Evolutionary conservation across 73 alveolate species (phyloP).

Genomic region (Breviolum minutum): DNA sequence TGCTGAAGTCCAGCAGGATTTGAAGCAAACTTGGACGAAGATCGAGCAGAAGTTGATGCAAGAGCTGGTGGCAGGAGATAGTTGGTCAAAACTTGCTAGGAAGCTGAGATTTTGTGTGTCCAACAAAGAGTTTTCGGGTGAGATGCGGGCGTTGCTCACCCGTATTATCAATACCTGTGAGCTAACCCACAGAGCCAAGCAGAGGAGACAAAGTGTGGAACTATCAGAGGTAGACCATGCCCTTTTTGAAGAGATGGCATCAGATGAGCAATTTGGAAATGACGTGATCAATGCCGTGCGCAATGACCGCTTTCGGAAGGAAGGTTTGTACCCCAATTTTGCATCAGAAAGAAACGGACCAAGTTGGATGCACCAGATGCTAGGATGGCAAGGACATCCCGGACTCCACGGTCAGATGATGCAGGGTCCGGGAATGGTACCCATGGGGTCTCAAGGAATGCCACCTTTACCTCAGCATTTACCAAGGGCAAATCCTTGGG

Average conservation of each 20-base stretch:
- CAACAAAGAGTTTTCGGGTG: not conserved
- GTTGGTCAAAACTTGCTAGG: conserved; percentile 31
- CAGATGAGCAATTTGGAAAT: conserved; percentile 4
- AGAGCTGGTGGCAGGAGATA: conserved; percentile 26
- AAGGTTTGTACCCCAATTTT: not conserved
- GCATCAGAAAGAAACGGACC: not conserved
- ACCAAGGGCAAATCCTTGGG: too few relatives aligned
- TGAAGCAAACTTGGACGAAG: conserved; percentile 23
- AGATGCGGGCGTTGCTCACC: conserved; percentile 11
- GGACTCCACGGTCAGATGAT: too few relatives aligned
- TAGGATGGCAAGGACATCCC: conserved; percentile 32
- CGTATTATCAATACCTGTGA: conserved; percentile 1
- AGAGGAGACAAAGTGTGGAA: not conserved
- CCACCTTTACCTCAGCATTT: too few relatives aligned
- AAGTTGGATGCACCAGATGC: conserved; percentile 36
- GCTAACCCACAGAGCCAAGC: not conserved
- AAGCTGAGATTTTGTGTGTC: conserved; percentile 25
- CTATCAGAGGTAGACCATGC: not conserved
- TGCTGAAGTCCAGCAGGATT: conserved; percentile 11
- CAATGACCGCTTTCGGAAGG: conserved; percentile 19
- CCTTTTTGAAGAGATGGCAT: conserved; percentile 25
- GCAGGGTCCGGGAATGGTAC: too few relatives aligned
- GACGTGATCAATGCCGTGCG: conserved; percentile 22
- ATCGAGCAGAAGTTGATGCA: conserved; percentile 27
- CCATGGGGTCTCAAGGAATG: too few relatives aligned